Conservation (phyloP, 257 asterid genomes). For the Lycium barbarum region DNA sequence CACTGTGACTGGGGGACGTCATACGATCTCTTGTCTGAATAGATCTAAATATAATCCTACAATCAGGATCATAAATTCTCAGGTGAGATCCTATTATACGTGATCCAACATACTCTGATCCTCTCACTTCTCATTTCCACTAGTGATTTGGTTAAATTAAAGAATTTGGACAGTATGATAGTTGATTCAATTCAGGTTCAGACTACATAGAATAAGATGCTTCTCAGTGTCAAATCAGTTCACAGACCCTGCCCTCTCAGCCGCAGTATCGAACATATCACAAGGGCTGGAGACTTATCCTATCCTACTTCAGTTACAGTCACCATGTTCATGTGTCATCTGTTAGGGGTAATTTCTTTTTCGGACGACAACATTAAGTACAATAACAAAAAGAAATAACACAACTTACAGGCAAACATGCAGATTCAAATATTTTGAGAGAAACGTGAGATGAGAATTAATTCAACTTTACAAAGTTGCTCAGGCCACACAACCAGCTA, state of each 20-base stretch:
- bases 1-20: background rate
- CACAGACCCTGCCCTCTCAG: background rate
- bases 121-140: background rate
- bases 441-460: background rate
- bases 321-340: background rate
- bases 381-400: background rate
- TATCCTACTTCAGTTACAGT: background rate
- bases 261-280: background rate
- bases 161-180: background rate
- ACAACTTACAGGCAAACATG: background rate
- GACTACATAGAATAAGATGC: background rate
- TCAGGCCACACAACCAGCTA: slow-evolving; percentile 23
- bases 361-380: background rate
- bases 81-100: background rate
- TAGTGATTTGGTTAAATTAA: slow-evolving; percentile 7
- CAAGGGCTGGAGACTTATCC: background rate
- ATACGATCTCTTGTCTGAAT: background rate
- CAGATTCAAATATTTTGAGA: background rate
- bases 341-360: background rate
- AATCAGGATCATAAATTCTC: background rate
- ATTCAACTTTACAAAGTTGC: background rate
- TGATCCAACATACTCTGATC: slow-evolving; percentile 15
- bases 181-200: background rate
- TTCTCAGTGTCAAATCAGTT: slow-evolving; percentile 1
- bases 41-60: background rate